Percentiles rank a stretch among this genome's conserved stretches.
Conservation (phyloP, 2,329 filamentous ascomycete genomes). For the Fusarium sp. region DNA sequence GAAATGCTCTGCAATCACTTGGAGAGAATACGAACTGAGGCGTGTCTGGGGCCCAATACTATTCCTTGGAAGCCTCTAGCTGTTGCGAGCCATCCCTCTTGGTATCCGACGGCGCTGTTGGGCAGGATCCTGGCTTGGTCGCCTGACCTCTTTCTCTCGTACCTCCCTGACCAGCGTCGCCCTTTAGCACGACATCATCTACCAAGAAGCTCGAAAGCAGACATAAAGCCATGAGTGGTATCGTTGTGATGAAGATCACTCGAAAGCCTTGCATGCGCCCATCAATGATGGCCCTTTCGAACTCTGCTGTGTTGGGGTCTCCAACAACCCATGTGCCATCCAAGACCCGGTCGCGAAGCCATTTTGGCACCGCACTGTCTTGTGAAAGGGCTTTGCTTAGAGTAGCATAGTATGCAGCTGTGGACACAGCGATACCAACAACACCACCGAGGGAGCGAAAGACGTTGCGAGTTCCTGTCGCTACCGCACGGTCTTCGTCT, state of each 20-base stretch:
- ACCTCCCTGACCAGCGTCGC: fast-evolving
- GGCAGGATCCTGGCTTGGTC: no score
- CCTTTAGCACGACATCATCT: background rate
- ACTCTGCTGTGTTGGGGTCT: background rate
- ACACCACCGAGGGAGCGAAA: background rate
- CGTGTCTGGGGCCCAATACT: fast-evolving
- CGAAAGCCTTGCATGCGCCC: background rate
- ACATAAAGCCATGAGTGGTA: background rate
- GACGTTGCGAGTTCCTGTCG: background rate
- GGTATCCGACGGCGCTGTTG: fast-evolving
- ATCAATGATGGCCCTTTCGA: background rate
- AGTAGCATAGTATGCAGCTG: background rate
- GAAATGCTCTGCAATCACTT: background rate
- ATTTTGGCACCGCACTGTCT: fast-evolving
- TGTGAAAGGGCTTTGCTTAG: fast-evolving
- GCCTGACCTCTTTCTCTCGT: background rate
- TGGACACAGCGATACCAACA: background rate
- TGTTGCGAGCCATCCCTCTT: background rate
- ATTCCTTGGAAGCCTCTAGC: fast-evolving
- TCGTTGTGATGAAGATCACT: background rate
- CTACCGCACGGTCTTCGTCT: background rate
- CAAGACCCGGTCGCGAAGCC: background rate
- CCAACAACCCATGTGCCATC: background rate
- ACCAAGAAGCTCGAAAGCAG: background rate
- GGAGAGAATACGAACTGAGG: background rate